Conservation (phyloP, 1,139 yeast genomes). For the Protomyces lactucae-debilis region DNA sequence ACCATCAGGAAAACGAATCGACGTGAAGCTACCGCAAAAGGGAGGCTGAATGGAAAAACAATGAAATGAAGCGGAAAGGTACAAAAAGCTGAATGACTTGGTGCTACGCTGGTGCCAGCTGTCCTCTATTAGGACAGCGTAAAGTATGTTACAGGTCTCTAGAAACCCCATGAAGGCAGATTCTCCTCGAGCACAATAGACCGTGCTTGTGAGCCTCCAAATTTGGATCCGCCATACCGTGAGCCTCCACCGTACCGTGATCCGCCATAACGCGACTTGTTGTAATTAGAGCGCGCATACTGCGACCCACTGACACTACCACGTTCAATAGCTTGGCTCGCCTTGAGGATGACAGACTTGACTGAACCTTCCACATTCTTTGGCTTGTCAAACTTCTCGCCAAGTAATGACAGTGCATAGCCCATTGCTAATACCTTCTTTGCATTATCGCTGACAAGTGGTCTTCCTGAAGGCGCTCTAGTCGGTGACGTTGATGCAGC, state of each 20-base stretch:
- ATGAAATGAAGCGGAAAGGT: background rate
- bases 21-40: background rate
- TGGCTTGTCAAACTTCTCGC: constrained; percentile 22
- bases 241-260: constrained; percentile 10
- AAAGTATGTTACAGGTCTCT: background rate
- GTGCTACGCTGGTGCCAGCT: too few relatives aligned
- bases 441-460: constrained; percentile 10
- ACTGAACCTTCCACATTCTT: constrained; percentile 18
- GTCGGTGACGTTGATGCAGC: constrained; percentile 11
- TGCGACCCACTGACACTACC: constrained; percentile 3
- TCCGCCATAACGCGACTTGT: constrained; percentile 18
- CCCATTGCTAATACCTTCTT: constrained; percentile 16
- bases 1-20: background rate
- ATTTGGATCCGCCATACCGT: constrained; percentile 21
- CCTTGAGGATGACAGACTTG: constrained; percentile 18
- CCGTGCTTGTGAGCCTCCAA: constrained; percentile 24
- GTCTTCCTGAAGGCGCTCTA: background rate
- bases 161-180: constrained; percentile 23
- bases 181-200: constrained; percentile 20
- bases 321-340: constrained; percentile 22
- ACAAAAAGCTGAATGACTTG: background rate
- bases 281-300: constrained; percentile 18
- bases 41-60: background rate
- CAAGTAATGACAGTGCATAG: constrained; percentile 14
- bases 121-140: background rate